These are phyloP conservation scores for Mayamaea pseudoterrestris DNA, from an alignment of 108 stramenopile genomes.

Conservation along the genomic window DNA sequence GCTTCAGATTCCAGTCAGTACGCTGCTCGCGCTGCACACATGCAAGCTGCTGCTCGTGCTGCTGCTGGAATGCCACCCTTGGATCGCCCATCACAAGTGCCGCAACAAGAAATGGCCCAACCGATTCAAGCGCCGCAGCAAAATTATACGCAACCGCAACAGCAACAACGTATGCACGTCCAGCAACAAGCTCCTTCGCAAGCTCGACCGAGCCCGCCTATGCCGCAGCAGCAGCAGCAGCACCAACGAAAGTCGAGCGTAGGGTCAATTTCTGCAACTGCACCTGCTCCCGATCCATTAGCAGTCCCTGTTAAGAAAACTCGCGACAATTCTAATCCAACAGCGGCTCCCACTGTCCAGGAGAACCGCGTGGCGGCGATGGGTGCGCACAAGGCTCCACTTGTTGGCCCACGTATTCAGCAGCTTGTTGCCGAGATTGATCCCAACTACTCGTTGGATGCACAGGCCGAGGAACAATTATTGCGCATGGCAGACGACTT, in stretches of 20 bases:
- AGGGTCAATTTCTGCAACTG: slow-evolving; percentile 2
- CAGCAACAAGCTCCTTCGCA: slow-evolving; percentile 17
- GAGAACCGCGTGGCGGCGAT: slow-evolving; percentile 32
- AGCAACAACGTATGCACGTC: slow-evolving; percentile 14
- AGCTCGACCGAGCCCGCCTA: slow-evolving; percentile 15
- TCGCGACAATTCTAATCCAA: slow-evolving; percentile 9
- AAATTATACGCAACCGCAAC: slow-evolving; percentile 2
- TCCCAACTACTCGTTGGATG: slow-evolving; percentile 57
- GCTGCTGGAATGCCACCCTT: slow-evolving; percentile 43
- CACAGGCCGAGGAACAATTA: slow-evolving; percentile 63
- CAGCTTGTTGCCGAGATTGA: slow-evolving; percentile 48
- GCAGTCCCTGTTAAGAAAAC: slow-evolving; percentile 4
- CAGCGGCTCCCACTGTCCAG: slow-evolving; percentile 23
- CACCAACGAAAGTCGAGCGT: slow-evolving; percentile 13
- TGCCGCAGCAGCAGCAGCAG: slow-evolving; percentile 12
- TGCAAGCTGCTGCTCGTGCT: slow-evolving; percentile 34
- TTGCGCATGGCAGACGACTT: slow-evolving; percentile 70
- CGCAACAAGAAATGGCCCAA: background rate
- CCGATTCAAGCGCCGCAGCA: slow-evolving; percentile 7
- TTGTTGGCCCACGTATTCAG: slow-evolving; percentile 50
- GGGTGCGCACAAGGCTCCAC: slow-evolving; percentile 42
- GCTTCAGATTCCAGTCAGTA: background rate
- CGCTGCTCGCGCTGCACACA: slow-evolving; percentile 11
- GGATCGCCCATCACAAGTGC: slow-evolving; percentile 14
- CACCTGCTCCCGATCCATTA: slow-evolving; percentile 20